A percentile compares a stretch with the other conserved stretches of the same genome.
Conservation (phyloP, 169 alveolate genomes). For the Eimeria sp. region DNA sequence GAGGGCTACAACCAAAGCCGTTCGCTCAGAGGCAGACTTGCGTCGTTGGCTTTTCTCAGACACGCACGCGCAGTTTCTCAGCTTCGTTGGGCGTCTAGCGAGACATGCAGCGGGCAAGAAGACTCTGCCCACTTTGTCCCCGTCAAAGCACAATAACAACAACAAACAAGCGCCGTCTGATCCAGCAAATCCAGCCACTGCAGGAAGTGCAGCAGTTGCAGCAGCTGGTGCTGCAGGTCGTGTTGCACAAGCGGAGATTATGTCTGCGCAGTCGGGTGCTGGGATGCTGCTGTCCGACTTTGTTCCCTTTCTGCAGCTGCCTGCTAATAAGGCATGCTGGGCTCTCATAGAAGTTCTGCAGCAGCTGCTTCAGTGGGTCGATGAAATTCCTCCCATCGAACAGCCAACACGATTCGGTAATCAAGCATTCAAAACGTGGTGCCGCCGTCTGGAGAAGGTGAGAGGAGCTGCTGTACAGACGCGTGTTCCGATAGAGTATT, state of each 20-base stretch:
- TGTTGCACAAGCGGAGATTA: not conserved
- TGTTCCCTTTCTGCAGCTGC: not conserved
- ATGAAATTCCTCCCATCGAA: conserved; percentile 72
- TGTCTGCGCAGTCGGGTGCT: not conserved
- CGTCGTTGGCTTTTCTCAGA: conserved; percentile 39
- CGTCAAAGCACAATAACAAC: not conserved
- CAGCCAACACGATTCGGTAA: conserved; percentile 85
- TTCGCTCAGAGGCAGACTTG: conserved; percentile 13
- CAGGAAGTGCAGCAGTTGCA: not conserved
- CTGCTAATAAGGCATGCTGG: conserved; percentile 14
- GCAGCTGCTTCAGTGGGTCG: conserved; percentile 66
- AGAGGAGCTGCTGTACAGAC: not conserved
- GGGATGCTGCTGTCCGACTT: not conserved
- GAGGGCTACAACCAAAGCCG: conserved; percentile 24
- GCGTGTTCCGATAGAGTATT: not conserved
- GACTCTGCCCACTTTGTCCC: not conserved
- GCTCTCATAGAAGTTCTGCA: conserved; percentile 34
- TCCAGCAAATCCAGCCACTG: not conserved
- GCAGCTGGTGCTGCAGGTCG: not conserved
- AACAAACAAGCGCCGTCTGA: not conserved
- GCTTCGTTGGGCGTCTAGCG: conserved; percentile 43
- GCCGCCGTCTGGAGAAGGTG: conserved; percentile 66
- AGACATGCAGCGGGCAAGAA: conserved; percentile 54
- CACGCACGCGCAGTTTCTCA: conserved; percentile 20
- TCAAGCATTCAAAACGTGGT: conserved; percentile 82